Conservation (phyloP, 768 basidiomycete genomes). For the Lentinus brumalis region DNA sequence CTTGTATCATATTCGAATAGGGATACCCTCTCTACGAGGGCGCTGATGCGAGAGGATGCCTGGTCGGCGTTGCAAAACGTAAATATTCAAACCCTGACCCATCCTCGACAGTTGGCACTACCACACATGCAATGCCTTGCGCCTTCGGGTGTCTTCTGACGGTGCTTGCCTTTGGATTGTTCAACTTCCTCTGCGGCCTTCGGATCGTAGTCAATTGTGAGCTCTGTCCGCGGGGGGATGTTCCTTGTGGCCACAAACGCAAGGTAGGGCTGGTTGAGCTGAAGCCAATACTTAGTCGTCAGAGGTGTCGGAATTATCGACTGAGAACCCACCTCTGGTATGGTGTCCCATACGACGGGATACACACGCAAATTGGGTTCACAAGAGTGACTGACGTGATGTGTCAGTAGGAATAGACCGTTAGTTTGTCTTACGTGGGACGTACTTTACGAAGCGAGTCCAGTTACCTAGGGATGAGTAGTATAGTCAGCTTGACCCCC, state of each 20-base stretch:
- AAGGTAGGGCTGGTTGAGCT: constrained; percentile 65
- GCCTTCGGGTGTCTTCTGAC: constrained; percentile 29
- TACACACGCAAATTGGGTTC: constrained; percentile 58
- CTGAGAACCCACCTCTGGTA: constrained; percentile 48
- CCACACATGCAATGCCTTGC: constrained; percentile 42
- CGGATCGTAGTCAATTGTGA: constrained; percentile 70
- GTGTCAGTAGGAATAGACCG: not conserved
- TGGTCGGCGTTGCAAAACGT: too few species aligned
- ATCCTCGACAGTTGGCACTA: constrained; percentile 38
- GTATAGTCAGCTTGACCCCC: not conserved
- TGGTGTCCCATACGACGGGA: constrained; percentile 63
- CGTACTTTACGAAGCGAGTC: constrained; percentile 76
- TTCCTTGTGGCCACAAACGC: constrained; percentile 54
- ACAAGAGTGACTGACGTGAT: constrained; percentile 64
- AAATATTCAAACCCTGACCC: constrained; percentile 31
- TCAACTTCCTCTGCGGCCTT: constrained; percentile 26
- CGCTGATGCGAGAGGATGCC: too few species aligned
- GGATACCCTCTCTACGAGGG: too few species aligned
- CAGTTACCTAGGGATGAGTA: constrained; percentile 60
- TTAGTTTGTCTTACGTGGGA: constrained; percentile 8
- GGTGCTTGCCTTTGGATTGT: constrained; percentile 26
- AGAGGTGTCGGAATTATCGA: not conserved
- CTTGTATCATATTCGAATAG: too few species aligned
- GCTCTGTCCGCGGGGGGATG: constrained; percentile 54
- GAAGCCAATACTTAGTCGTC: not conserved